Evolutionary conservation across 1,284 basidiomycete species (phyloP).

Genomic region (Puccinia horiana): DNA sequence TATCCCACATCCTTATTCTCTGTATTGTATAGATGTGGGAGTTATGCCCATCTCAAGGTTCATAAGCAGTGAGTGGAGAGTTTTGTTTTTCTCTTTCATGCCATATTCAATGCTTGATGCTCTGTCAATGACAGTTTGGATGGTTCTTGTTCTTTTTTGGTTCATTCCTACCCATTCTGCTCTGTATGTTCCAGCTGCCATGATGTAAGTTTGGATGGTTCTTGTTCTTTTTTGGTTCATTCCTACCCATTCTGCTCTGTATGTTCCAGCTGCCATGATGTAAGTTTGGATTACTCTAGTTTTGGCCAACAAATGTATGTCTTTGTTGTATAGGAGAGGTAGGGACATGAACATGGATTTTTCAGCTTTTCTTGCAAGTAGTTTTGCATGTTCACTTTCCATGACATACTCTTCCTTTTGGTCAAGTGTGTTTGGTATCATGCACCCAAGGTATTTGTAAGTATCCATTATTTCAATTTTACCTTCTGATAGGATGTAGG

Average conservation of each 20-base stretch:
- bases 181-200: background rate
- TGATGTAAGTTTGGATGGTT: background rate
- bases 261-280: background rate
- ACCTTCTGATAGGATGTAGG: background rate
- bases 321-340: background rate
- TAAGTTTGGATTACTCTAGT: background rate
- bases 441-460: constrained; percentile 20
- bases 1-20: background rate
- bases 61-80: background rate
- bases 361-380: background rate
- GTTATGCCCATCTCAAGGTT: background rate
- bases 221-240: background rate
- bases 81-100: background rate
- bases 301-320: background rate
- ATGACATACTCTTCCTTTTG: background rate
- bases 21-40: background rate
- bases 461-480: background rate
- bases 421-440: background rate
- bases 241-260: background rate
- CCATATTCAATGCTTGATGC: background rate
- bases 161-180: constrained; percentile 11
- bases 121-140: background rate
- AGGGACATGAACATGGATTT: background rate
- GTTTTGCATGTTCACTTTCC: background rate
- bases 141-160: background rate